Percentiles rank a stretch among this genome's conserved stretches.
phyloP scores from a whole-genome alignment of 2,329 filamentous ascomycete genomes.

The Colletotrichum cereale region DNA sequence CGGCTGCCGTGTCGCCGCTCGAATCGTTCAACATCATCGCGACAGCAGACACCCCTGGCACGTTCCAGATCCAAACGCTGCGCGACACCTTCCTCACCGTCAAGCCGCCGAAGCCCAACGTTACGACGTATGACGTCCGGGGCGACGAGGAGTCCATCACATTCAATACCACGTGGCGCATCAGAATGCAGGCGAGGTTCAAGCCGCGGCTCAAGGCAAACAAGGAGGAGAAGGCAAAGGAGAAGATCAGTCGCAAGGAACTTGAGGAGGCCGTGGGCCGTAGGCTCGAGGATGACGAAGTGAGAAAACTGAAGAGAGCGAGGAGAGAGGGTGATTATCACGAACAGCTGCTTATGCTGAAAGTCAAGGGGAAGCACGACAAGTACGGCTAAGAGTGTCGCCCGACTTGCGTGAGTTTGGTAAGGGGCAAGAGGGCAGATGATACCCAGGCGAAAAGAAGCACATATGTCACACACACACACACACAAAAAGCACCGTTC shows the following conservation, averaged over 20 bases:
- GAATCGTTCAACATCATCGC: slow-evolving; percentile 83
- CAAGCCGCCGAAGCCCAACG: slow-evolving; percentile 64
- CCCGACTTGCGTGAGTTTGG: background rate
- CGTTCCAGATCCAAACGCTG: slow-evolving; percentile 81
- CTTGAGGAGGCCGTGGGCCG: slow-evolving; percentile 85
- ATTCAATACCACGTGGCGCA: slow-evolving; percentile 79
- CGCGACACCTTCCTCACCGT: slow-evolving; percentile 78
- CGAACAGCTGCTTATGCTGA: slow-evolving; percentile 86
- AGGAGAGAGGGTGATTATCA: slow-evolving; percentile 90
- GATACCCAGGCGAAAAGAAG: slow-evolving; percentile 31
- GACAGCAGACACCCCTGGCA: slow-evolving; percentile 74
- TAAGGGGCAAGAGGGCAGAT: slow-evolving; percentile 15
- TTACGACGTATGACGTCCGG: slow-evolving; percentile 72
- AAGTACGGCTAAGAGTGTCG: slow-evolving; percentile 68
- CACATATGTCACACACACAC: background rate
- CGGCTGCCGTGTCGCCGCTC: slow-evolving; percentile 85
- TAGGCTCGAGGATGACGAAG: slow-evolving; percentile 85
- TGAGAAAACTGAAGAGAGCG: slow-evolving; percentile 84
- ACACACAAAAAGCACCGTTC: background rate
- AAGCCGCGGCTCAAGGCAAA: slow-evolving; percentile 84
- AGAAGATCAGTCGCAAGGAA: slow-evolving; percentile 89
- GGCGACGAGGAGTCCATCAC: slow-evolving; percentile 78
- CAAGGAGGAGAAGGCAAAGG: slow-evolving; percentile 85
- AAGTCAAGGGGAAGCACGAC: slow-evolving; percentile 93
- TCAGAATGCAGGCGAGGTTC: slow-evolving; percentile 96